Evolutionary conservation across 352 stramenopile species (phyloP).

Genomic region (Halophytophthora polymorphica): DNA sequence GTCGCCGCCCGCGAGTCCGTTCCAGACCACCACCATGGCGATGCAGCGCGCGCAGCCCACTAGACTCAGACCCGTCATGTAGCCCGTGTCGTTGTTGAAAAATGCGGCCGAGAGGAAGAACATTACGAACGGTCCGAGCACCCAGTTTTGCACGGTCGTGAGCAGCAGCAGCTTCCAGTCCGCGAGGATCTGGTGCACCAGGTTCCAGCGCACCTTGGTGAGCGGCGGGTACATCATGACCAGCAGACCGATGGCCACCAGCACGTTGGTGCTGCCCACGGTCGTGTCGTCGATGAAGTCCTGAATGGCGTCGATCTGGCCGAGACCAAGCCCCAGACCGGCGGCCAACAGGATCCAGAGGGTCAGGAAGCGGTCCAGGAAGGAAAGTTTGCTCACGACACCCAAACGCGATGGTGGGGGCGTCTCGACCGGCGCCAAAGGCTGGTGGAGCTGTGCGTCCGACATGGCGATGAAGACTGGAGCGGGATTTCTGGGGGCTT

Average conservation of each 20-base stretch:
- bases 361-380: conserved; percentile 54
- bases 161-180: conserved; percentile 51
- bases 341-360: conserved; percentile 60
- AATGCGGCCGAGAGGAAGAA: conserved; percentile 46
- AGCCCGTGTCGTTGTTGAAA: conserved; percentile 44
- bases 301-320: conserved; percentile 36
- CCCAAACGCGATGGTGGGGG: no score
- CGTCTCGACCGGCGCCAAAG: not conserved
- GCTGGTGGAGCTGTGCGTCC: not conserved
- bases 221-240: conserved; percentile 68
- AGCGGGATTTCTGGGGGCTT: not conserved
- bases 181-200: conserved; percentile 33
- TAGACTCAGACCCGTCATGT: conserved; percentile 63
- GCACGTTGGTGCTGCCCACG: conserved; percentile 40
- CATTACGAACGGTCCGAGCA: conserved; percentile 52
- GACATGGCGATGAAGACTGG: not conserved
- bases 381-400: conserved; percentile 26
- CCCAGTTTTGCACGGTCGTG: conserved; percentile 61
- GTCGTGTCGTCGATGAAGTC: conserved; percentile 47
- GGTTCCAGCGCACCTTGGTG: conserved; percentile 49
- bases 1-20: conserved; percentile 54
- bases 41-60: conserved; percentile 73
- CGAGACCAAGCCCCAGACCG: conserved; percentile 33
- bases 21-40: conserved; percentile 85
- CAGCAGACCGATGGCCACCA: conserved; percentile 47